phyloP scores from a whole-genome alignment of 2,329 filamentous ascomycete genomes.

The Colletotrichum sp. region DNA sequence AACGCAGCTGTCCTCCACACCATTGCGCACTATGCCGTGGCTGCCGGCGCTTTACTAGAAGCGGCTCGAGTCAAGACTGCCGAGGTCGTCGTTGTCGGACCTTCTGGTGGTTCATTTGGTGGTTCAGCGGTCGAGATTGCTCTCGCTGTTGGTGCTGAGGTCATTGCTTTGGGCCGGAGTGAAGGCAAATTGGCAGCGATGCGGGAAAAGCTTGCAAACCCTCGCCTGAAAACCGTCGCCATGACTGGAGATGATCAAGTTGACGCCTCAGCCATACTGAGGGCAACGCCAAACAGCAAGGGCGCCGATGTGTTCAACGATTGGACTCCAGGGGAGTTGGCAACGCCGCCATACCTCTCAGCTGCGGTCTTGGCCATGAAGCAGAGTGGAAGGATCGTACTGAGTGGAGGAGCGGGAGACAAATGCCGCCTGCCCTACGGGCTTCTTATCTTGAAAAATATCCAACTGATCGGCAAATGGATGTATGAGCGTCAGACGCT shows the following conservation, averaged over 20 bases:
- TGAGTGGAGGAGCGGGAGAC: conserved; percentile 29
- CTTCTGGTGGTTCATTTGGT: conserved; percentile 56
- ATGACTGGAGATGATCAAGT: conserved; percentile 43
- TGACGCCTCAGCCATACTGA: conserved; percentile 38
- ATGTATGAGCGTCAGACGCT: conserved; percentile 46
- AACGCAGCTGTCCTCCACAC: conserved; percentile 40
- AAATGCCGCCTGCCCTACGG: conserved; percentile 35
- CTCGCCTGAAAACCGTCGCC: conserved; percentile 38
- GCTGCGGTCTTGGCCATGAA: conserved; percentile 29
- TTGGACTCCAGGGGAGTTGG: conserved; percentile 43
- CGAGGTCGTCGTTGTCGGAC: conserved; percentile 53
- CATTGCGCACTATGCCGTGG: conserved; percentile 41
- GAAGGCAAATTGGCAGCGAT: conserved; percentile 30
- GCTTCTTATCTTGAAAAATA: conserved; percentile 34
- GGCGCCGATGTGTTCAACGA: conserved; percentile 50
- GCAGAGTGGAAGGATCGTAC: conserved; percentile 25
- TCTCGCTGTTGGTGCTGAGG: conserved; percentile 53
- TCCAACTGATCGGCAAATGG: conserved; percentile 42
- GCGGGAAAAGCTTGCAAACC: conserved; percentile 27
- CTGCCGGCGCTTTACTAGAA: conserved; percentile 46
- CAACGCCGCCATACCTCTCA: conserved; percentile 42
- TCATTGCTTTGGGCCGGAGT: conserved; percentile 57
- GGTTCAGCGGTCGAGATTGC: conserved; percentile 53
- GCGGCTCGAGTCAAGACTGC: conserved; percentile 48
- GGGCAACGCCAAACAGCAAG: conserved; percentile 31